Evolutionary conservation across 306 rosid species (phyloP), one percentile per base, ranked within the genome.

Genomic region (Abrus pulchellus): DNA sequence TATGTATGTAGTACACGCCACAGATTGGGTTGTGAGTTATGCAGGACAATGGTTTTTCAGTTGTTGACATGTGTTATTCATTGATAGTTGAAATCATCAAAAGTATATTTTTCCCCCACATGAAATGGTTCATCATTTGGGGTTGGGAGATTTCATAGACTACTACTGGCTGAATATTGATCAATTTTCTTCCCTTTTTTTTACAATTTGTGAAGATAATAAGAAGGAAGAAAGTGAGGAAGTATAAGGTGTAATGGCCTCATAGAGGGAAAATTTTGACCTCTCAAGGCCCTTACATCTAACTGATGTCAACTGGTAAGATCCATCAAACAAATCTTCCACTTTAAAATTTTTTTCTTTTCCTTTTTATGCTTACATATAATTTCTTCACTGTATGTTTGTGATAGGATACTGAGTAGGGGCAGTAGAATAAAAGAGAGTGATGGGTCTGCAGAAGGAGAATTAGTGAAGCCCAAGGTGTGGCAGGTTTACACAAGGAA

Each of bases 241-340:
- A 32, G 47, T 9, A 9, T 54, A 56, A 52, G 75, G 65, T 75
- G 80, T n/a, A n/a, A 95, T 92, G 98, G 90, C 89, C 14, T 87
- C 92, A 56, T 90, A 91, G 86, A 90, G 89, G 84, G 92, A 95
- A 36, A 11, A 45, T 75, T 93, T 93, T 85, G 85, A 86, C 79
- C 93, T 86, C 86, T 82, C 88, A 43, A 98, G 98, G 76, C 97
- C 98, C 68, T 90, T 88, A 65, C 94, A 90, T 76, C 69, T 95
- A 53, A 88, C 97, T 75, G 80, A 56, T 61, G 82, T 95, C 28
- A 86, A 93, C 83, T 95, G 97, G 99, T 95, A 79, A 88, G 88
- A 48, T 41, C 74, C 70, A 28, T 50, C 34, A 43, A 54, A 76
- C 56, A 3, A 68, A 45, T 55, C 13, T 52, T 71, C 41, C 27